Percentiles rank a stretch among this genome's conserved stretches.
Evolutionary conservation across 768 basidiomycete genomes (phyloP).

Genomic region (Lactarius trivialis): DNA sequence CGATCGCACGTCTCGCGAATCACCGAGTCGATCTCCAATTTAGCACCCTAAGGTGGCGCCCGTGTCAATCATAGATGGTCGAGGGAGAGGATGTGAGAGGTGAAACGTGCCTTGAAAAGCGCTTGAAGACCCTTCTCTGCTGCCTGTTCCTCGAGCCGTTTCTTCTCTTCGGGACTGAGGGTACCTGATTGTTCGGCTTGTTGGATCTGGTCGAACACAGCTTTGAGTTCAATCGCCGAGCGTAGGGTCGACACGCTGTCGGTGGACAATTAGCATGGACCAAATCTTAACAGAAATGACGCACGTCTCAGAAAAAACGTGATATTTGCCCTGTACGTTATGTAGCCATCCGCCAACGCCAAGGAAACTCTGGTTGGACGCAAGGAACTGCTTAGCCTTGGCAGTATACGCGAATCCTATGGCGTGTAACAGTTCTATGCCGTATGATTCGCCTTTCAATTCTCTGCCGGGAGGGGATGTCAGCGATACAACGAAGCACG

Average conservation of each 20-base stretch:
- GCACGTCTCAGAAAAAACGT: conserved; percentile 89
- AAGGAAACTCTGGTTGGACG: conserved; percentile 58
- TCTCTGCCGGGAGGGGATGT: conserved; percentile 41
- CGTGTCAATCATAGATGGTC: not conserved
- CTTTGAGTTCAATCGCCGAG: conserved; percentile 82
- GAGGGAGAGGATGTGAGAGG: not conserved
- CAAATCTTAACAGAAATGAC: conserved; percentile 27
- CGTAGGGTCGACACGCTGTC: conserved; percentile 75
- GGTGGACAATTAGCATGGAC: conserved; percentile 8
- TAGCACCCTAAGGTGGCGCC: conserved; percentile 56
- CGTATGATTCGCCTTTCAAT: conserved; percentile 80
- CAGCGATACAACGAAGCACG: not conserved
- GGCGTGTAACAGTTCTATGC: conserved; percentile 76
- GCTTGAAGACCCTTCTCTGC: conserved; percentile 90
- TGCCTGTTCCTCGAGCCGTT: conserved; percentile 81
- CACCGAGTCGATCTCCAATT: conserved; percentile 86
- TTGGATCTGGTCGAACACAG: conserved; percentile 87
- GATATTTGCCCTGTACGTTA: conserved; percentile 87
- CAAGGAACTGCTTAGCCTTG: conserved; percentile 79
- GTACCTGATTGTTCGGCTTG: conserved; percentile 84
- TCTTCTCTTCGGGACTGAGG: conserved; percentile 69
- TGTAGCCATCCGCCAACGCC: conserved; percentile 93
- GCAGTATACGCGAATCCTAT: conserved; percentile 81
- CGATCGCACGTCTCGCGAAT: conserved; percentile 85
- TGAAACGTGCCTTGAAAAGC: conserved; percentile 65